These are phyloP conservation scores for Penicillium sclerotigenum DNA, from an alignment of 2,329 filamentous ascomycete species.

Conservation along the genomic window DNA sequence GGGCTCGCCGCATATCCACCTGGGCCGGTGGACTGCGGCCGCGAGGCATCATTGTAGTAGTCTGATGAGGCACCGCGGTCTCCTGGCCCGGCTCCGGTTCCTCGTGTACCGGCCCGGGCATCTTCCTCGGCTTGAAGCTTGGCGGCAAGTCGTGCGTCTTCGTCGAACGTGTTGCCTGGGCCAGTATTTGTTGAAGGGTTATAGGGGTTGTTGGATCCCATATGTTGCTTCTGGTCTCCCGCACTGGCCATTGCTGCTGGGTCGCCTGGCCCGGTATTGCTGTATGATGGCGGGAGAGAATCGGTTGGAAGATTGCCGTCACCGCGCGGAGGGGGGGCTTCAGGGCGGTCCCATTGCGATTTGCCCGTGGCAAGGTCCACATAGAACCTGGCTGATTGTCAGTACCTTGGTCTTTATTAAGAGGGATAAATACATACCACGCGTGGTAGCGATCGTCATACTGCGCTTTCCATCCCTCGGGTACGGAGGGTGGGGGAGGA, in stretches of 20 bases:
- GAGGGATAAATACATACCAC: constrained; percentile 54
- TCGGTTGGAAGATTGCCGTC: constrained; percentile 41
- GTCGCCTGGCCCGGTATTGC: constrained; percentile 52
- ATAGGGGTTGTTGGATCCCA: constrained; percentile 73
- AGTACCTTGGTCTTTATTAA: background rate
- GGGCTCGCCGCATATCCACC: constrained; percentile 7
- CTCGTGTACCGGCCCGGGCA: constrained; percentile 48
- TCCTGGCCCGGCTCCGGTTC: background rate
- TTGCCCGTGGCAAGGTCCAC: constrained; percentile 84
- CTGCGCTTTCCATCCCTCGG: constrained; percentile 79
- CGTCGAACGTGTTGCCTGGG: constrained; percentile 43
- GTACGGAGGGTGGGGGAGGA: constrained; percentile 60
- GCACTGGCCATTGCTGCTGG: constrained; percentile 34
- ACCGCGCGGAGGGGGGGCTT: constrained; percentile 56
- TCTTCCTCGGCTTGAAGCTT: constrained; percentile 83
- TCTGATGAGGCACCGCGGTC: constrained; percentile 42
- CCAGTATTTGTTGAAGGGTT: constrained; percentile 28
- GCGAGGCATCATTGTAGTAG: constrained; percentile 44
- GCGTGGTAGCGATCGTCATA: constrained; percentile 87
- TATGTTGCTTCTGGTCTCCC: constrained; percentile 45
- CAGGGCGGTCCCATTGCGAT: constrained; percentile 87
- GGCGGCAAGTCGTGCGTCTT: constrained; percentile 72
- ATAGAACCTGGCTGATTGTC: constrained; percentile 65
- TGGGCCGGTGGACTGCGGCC: constrained; percentile 14
- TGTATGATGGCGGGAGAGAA: constrained; percentile 54